These are phyloP conservation scores for Triangularia setosa DNA, from an alignment of 2,329 filamentous ascomycete genomes.

Conservation along the genomic window DNA sequence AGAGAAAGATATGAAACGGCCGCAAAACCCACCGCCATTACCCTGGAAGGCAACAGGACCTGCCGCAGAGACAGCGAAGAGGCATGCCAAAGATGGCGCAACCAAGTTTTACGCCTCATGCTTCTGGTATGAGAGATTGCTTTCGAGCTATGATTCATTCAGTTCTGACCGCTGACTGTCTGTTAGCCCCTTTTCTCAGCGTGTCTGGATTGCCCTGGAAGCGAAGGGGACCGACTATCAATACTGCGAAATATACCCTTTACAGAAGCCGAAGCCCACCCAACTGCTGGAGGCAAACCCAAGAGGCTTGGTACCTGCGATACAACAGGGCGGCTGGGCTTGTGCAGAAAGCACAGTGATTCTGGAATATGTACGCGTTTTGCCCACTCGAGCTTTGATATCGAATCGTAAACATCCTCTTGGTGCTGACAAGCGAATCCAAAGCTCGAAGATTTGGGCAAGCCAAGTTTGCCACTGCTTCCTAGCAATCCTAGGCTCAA, in stretches of 20 bases:
- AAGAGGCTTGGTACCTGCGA: constrained; percentile 68
- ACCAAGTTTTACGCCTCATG: constrained; percentile 78
- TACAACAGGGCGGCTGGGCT: constrained; percentile 75
- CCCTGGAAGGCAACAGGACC: constrained; percentile 20
- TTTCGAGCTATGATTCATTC: constrained; percentile 17
- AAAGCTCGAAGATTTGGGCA: constrained; percentile 69
- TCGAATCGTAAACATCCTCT: neutral
- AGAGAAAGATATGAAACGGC: constrained; percentile 60
- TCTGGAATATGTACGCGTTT: constrained; percentile 69
- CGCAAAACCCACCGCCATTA: constrained; percentile 32
- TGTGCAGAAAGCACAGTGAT: constrained; percentile 79
- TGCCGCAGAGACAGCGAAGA: constrained; percentile 48
- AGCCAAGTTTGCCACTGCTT: constrained; percentile 55
- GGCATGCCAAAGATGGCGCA: constrained; percentile 64
- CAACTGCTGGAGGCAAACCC: constrained; percentile 70
- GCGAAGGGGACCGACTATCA: constrained; percentile 75
- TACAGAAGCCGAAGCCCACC: constrained; percentile 60
- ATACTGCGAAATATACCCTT: constrained; percentile 82
- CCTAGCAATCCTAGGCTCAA: constrained; percentile 62
- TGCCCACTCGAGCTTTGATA: neutral
- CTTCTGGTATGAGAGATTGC: constrained; percentile 61
- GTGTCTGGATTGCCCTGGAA: constrained; percentile 86
- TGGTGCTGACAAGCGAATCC: constrained; percentile 7
- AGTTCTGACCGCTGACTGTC: constrained; percentile 13
- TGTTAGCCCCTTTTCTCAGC: constrained; percentile 73